Conservation (phyloP, 306 rosid species). For the Sesbania bispinosa region DNA sequence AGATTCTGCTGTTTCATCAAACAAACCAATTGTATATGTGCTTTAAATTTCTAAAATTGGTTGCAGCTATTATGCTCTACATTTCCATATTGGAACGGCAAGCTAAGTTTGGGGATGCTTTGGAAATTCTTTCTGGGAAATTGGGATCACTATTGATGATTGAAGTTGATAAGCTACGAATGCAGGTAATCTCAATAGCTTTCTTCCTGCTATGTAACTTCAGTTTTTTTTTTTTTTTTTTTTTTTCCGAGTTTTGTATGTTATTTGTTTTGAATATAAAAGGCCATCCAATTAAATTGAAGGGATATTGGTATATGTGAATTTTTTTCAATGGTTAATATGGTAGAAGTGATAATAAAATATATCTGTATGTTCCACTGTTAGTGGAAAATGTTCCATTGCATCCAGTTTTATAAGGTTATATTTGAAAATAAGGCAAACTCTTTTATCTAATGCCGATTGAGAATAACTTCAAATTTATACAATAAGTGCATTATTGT, state of each 20-base stretch:
- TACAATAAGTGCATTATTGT: neutral
- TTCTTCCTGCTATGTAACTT: conserved; percentile 19
- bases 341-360: conserved; percentile 1
- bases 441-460: neutral
- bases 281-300: neutral
- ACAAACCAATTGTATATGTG: neutral
- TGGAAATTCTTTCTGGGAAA: conserved; percentile 88
- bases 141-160: conserved; percentile 76
- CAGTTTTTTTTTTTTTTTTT: conserved; percentile 17
- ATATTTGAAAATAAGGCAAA: too few relatives aligned
- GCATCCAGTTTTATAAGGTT: neutral
- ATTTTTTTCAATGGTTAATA: conserved; percentile 10
- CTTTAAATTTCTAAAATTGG: conserved; percentile 30
- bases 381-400: neutral
- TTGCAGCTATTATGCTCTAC: conserved; percentile 84
- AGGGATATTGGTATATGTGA: neutral
- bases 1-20: conserved; percentile 2
- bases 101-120: conserved; percentile 89
- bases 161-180: conserved; percentile 86
- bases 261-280: neutral
- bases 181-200: conserved; percentile 70
- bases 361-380: neutral
- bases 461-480: neutral
- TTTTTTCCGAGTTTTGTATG: conserved; percentile 4
- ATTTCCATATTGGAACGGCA: conserved; percentile 91